These are phyloP conservation scores for Flaveria bidentis DNA, from an alignment of 129 eudicot genomes.

Conservation along the genomic window DNA sequence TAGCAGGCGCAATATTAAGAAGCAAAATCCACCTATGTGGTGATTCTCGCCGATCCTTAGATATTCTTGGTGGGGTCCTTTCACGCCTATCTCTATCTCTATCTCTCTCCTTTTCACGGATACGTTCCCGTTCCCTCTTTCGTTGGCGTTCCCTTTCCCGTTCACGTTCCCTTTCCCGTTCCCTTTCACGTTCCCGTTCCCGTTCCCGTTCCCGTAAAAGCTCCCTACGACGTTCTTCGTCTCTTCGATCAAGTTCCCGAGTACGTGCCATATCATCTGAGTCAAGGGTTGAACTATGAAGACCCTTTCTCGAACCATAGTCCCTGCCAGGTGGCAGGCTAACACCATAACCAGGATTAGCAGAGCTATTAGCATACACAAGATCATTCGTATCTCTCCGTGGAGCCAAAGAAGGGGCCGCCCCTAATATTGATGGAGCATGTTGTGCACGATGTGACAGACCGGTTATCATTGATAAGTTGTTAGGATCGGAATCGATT, in stretches of 20 bases:
- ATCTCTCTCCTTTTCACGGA: conserved; percentile 56
- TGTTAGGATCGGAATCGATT: conserved; percentile 66
- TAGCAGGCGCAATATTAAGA: conserved; percentile 55
- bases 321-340: conserved; percentile 99
- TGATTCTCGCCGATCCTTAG: conserved; percentile 77
- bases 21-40: conserved; percentile 90
- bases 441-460: conserved; percentile 69
- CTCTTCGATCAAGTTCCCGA: conserved; percentile 59
- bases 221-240: conserved; percentile 71
- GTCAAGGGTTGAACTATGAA: conserved; percentile 58
- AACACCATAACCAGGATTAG: conserved; percentile 94
- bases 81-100: conserved; percentile 64
- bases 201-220: conserved; percentile 55
- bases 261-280: conserved; percentile 57
- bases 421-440: conserved; percentile 88
- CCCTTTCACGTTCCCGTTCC: conserved; percentile 63
- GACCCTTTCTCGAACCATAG: conserved; percentile 84
- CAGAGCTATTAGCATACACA: conserved; percentile 61
- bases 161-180: conserved; percentile 58
- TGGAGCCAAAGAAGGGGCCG: conserved; percentile 45
- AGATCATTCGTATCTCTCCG: conserved; percentile 62
- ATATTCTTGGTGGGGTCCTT: conserved; percentile 65
- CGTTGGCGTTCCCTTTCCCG: conserved; percentile 63
- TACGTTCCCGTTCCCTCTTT: conserved; percentile 49
- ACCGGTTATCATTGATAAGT: conserved; percentile 52